Conservation (phyloP, 345 rosid species). For the Tarenaya hassleriana region DNA sequence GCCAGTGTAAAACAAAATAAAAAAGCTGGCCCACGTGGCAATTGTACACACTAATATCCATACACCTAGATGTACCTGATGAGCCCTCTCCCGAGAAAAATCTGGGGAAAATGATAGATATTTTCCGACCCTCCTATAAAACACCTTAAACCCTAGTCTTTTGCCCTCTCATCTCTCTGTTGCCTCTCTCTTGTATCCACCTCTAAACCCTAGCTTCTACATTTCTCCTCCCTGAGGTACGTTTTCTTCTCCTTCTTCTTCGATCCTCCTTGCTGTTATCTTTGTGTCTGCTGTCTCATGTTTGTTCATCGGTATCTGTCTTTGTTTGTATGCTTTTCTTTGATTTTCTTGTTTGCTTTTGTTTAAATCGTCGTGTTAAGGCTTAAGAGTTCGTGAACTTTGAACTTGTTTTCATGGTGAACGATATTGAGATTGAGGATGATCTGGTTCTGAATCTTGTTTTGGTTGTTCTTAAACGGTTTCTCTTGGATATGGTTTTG, state of each 20-base stretch:
- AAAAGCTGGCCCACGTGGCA: too few relatives aligned
- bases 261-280: not conserved
- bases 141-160: slow-evolving; percentile 22
- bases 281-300: not conserved
- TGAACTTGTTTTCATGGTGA: too few relatives aligned
- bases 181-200: slow-evolving; percentile 11
- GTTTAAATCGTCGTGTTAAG: too few relatives aligned
- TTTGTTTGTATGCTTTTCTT: too few relatives aligned
- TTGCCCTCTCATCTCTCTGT: slow-evolving; percentile 11
- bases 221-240: slow-evolving; percentile 14
- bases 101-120: not conserved
- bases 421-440: too few relatives aligned
- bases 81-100: not conserved
- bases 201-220: slow-evolving; percentile 14
- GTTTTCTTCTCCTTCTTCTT: not conserved
- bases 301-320: too few relatives aligned
- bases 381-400: too few relatives aligned
- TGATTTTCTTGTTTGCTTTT: too few relatives aligned
- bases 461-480: not conserved
- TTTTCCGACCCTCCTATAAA: slow-evolving; percentile 15
- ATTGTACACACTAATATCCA: not conserved
- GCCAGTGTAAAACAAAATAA: too few relatives aligned
- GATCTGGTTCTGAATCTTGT: not conserved
- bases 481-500: not conserved
- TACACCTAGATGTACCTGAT: slow-evolving; percentile 4